phyloP scores from a whole-genome alignment of 108 stramenopile species.

The Nitzschia sp. region DNA sequence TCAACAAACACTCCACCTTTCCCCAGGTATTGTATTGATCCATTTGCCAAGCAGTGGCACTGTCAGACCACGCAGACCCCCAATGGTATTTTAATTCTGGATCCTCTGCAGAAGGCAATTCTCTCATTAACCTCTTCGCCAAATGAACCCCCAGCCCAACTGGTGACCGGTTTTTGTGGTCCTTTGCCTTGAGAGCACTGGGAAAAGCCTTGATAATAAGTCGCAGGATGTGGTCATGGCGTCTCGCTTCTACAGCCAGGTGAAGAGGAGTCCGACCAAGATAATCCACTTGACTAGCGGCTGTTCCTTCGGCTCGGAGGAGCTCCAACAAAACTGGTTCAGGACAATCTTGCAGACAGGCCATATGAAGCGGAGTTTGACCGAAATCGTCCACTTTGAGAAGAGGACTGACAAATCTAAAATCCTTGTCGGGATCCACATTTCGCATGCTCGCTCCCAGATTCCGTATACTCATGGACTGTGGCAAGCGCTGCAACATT shows the following conservation, averaged over 20 bases:
- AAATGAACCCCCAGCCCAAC: slow-evolving; percentile 25
- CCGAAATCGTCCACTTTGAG: slow-evolving; percentile 25
- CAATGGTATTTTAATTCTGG: slow-evolving; percentile 21
- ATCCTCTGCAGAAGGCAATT: slow-evolving; percentile 11
- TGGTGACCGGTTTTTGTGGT: slow-evolving; percentile 21
- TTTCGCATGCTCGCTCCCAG: background rate
- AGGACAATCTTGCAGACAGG: slow-evolving; percentile 19
- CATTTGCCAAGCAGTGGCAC: slow-evolving; percentile 28
- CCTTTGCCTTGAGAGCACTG: slow-evolving; percentile 23
- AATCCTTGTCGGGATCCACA: background rate
- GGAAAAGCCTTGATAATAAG: slow-evolving; percentile 31
- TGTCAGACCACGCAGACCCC: slow-evolving; percentile 8
- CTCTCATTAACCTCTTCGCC: slow-evolving; percentile 9
- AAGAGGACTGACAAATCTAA: slow-evolving; percentile 13
- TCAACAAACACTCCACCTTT: slow-evolving; percentile 20
- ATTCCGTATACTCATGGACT: background rate
- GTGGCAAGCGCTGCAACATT: slow-evolving; percentile 5
- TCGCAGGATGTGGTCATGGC: slow-evolving; percentile 23
- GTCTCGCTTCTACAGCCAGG: slow-evolving; percentile 20
- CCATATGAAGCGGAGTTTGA: slow-evolving; percentile 27
- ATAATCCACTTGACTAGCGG: slow-evolving; percentile 14
- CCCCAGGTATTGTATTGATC: slow-evolving; percentile 27
- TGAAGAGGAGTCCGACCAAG: slow-evolving; percentile 26
- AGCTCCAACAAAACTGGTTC: slow-evolving; percentile 17
- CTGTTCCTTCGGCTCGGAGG: slow-evolving; percentile 17